Evolutionary conservation across 2,329 filamentous ascomycete species (phyloP).

Genomic region (Chaetomium sp.): DNA sequence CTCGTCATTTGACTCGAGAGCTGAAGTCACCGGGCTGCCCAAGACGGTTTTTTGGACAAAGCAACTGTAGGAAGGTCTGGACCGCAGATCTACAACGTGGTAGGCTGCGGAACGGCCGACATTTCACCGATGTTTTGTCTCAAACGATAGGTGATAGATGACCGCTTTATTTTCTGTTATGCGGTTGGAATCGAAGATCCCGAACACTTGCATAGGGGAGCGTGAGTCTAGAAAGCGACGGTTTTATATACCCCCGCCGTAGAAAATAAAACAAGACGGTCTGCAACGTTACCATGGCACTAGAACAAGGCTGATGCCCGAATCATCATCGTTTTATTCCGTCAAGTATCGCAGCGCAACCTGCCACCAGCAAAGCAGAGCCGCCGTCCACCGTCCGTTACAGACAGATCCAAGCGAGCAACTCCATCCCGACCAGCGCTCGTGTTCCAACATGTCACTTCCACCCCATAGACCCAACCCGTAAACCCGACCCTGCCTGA

Average conservation of each 20-base stretch:
- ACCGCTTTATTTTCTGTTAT: neutral
- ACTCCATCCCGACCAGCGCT: neutral
- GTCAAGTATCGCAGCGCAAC: neutral
- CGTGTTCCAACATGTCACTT: neutral
- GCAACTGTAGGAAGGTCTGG: constrained; percentile 11
- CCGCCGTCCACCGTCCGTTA: neutral
- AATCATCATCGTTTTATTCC: neutral
- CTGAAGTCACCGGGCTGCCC: neutral
- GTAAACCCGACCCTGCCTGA: neutral
- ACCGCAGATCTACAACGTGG: neutral
- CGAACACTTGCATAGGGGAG: neutral
- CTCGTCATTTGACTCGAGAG: constrained; percentile 2
- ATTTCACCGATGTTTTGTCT: constrained; percentile 10
- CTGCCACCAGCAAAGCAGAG: neutral
- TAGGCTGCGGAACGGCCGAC: constrained; percentile 4
- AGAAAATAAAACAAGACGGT: neutral
- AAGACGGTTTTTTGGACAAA: neutral
- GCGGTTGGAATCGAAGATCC: neutral
- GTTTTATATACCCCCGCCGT: neutral
- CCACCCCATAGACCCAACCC: neutral
- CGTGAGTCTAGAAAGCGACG: neutral
- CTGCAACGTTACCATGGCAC: neutral
- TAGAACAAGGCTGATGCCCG: neutral
- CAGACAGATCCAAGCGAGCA: neutral
- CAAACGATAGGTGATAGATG: neutral